Evolutionary conservation across 805 yeast genomes (phyloP), one percentile per base, ranked within the genome.

Genomic region (Kuraishia borneana): DNA sequence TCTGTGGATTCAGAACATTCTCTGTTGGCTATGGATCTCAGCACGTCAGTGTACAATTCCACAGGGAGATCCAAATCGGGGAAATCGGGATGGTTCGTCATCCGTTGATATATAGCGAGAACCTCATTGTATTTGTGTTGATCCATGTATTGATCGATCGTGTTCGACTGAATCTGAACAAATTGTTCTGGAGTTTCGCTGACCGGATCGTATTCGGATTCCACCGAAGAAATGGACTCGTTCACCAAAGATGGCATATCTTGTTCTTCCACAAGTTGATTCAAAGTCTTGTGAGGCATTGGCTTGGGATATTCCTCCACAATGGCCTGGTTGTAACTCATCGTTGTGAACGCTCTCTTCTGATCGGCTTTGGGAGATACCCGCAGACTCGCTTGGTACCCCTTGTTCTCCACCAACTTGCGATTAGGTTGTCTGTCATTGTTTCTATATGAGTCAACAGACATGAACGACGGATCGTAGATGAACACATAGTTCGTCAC

Each of bases 1-100:
- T 81, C 85, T 5, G 71, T 53, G 18, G 75, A 61, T 40, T 65
- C 68, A 36, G 67, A 65, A 26, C 72, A 53, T 3, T 60, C 45
- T 51, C 92, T 64, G 29, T 51, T 39, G 10, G 67, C 53, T 8
- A 81, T 63, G 1, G 87, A 75, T 16, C 56, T 51, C 30, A 81
- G 54, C 4, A 80, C 73, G 13, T 66, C 55, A 39, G 72, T 69
- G 54, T 72, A 81, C 2, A 64, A 51, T 2, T 63, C 66, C 5
- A 72, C 48, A 6, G 74, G 58, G 19, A 83, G 83, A n/a, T n/a
- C n/a, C n/a, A n/a, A n/a, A n/a, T n/a, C n/a, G n/a, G n/a, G n/a
- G n/a, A n/a, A n/a, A n/a, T n/a, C n/a, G n/a, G n/a, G n/a, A n/a
- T n/a, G n/a, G n/a, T n/a, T n/a, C n/a, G n/a, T n/a, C 2, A 69